Evolutionary conservation across 257 asterid species (phyloP).

Genomic region (Gentiana macrophylla): DNA sequence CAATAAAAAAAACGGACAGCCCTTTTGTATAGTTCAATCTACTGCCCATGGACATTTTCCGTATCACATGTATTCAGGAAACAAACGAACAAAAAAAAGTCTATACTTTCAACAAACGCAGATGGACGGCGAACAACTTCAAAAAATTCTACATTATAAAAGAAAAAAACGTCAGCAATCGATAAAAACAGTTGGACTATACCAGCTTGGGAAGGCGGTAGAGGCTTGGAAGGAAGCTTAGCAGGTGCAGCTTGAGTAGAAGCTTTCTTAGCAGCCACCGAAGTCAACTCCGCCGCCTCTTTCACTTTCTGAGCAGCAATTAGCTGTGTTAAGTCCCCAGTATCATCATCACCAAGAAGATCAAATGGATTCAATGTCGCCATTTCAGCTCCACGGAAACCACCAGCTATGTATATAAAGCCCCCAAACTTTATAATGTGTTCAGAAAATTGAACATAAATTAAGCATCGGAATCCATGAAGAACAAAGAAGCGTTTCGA

Average conservation of each 20-base stretch:
- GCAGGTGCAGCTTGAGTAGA: constrained; percentile 26
- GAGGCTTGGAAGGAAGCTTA: constrained; percentile 53
- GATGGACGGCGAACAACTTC: background rate
- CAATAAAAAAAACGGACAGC: too few species aligned
- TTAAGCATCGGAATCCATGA: constrained; percentile 24
- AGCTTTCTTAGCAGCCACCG: constrained; percentile 27
- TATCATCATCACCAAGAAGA: constrained; percentile 56
- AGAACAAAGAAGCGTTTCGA: background rate
- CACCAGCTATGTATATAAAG: constrained; percentile 10
- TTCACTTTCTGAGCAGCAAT: constrained; percentile 41
- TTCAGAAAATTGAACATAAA: background rate
- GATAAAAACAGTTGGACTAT: background rate
- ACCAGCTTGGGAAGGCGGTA: constrained; percentile 67
- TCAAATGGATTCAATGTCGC: constrained; percentile 51
- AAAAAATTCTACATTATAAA: background rate
- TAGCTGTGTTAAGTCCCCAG: constrained; percentile 44
- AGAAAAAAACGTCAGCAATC: too few species aligned
- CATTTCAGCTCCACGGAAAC: constrained; percentile 14
- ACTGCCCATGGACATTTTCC: too few species aligned
- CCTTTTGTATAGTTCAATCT: too few species aligned
- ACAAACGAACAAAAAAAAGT: background rate
- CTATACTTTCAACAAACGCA: background rate
- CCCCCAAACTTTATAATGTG: constrained; percentile 14
- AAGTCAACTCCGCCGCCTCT: constrained; percentile 11
- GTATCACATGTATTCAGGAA: too few species aligned